Evolutionary conservation across 225 moss, liverwort and hornwort genomes (phyloP).

Genomic region (Physcomitrellopsis africana): DNA sequence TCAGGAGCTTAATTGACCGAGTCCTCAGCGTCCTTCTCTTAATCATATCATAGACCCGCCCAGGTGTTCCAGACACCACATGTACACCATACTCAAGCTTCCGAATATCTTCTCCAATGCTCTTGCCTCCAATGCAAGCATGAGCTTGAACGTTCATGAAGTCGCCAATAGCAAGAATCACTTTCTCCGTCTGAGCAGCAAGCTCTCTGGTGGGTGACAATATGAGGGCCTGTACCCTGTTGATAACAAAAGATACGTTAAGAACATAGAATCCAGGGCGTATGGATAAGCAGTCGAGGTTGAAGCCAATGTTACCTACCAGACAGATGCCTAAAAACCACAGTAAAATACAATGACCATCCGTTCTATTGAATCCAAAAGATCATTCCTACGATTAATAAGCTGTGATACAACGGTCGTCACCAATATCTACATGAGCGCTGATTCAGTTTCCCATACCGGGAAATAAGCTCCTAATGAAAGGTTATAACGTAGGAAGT

Average conservation of each 20-base stretch:
- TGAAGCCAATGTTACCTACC: too few relatives aligned
- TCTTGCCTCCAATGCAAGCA: conserved; percentile 67
- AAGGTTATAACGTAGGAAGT: not conserved
- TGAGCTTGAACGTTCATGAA: conserved; percentile 66
- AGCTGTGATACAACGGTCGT: too few relatives aligned
- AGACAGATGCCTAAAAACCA: too few relatives aligned
- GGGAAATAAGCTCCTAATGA: not conserved
- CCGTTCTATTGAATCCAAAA: too few relatives aligned
- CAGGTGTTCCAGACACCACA: conserved; percentile 66
- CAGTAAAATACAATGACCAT: too few relatives aligned
- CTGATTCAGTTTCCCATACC: too few relatives aligned
- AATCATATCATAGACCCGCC: conserved; percentile 72
- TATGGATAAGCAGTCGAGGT: too few relatives aligned
- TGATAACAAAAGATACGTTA: conserved; percentile 9
- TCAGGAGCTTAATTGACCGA: conserved; percentile 51
- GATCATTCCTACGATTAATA: too few relatives aligned
- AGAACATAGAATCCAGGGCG: not conserved
- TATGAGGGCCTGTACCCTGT: conserved; percentile 58
- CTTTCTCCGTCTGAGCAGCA: conserved; percentile 69
- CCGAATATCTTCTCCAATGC: conserved; percentile 65
- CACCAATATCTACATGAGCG: too few relatives aligned
- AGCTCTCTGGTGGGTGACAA: conserved; percentile 67
- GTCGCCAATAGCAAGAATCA: conserved; percentile 64
- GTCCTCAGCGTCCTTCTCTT: conserved; percentile 57
- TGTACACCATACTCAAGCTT: conserved; percentile 64